Evolutionary conservation across 202 grass and related monocot species (phyloP), one percentile per base, ranked within the genome.

Genomic region (Cymbopogon flexuosus): DNA sequence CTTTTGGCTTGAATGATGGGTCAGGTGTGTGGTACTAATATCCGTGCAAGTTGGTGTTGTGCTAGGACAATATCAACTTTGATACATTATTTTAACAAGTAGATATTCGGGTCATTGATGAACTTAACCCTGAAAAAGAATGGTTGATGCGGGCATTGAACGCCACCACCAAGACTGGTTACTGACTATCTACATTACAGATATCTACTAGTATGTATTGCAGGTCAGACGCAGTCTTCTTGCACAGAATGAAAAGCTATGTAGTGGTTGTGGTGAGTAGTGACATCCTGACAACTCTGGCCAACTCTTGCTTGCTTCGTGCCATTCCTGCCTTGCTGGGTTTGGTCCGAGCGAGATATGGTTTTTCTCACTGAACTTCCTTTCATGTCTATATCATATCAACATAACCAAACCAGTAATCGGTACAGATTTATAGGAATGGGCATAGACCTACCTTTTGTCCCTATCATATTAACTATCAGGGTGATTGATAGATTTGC

Each of bases 341-440:
- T 54, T 84, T 68, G 51, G 13, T 68, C 45, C 68, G 51, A 23
- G 42, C 33, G 46, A n/a, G 36, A 23, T 65, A 75, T 76, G 23
- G 18, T 84, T 80, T 62, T 62, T 22, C 69, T 76, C 64, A 84
- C 63, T 78, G 33, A 81, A 84, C 87, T 64, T 58, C 13, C 4
- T 70, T 74, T 30, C 64, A 39, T 46, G 49, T 54, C n/a, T 33
- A 33, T 62, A 43, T 79, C 61, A 51, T 54, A 43, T 2, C 29
- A 88, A 62, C 63, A 45, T 71, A 54, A 62, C 75, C 31, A 63
- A 56, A 4, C 40, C 42, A 63, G 35, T 80, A 45, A 35, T 80
- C 66, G 35, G 3, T 37, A 33, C 31, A 6, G 34, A 49, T 58
- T 75, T 68, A 30, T 67, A 6, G 46, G 57, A 65, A 64, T 65